phyloP scores from a whole-genome alignment of 140 eudicot genomes.

The Ambrosia hybrid region DNA sequence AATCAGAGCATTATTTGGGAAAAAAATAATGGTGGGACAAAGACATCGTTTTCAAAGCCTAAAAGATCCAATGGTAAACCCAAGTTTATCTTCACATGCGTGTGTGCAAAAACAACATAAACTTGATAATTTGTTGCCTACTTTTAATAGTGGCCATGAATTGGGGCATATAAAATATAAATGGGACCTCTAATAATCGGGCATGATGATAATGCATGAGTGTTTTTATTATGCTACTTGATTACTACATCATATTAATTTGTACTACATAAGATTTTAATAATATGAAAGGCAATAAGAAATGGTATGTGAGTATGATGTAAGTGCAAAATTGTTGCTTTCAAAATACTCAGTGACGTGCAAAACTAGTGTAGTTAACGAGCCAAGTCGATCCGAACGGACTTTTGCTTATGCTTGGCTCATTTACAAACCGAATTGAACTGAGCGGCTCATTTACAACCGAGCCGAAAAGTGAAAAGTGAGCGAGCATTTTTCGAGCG shows the following conservation, averaged over 20 bases:
- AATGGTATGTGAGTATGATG: too few species aligned
- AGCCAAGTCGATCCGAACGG: too few species aligned
- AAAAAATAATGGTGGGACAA: conserved; percentile 3
- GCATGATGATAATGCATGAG: neutral
- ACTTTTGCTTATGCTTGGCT: too few species aligned
- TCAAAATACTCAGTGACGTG: too few species aligned
- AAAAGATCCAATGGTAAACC: conserved; percentile 4
- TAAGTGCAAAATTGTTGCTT: too few species aligned
- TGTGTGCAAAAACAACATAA: conserved; percentile 2
- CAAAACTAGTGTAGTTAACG: too few species aligned
- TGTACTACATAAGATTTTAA: neutral
- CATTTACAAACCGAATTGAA: too few species aligned
- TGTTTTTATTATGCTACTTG: neutral
- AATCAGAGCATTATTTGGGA: conserved; percentile 10
- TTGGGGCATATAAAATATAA: neutral
- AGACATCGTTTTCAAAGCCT: conserved; percentile 8
- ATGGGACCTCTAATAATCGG: neutral
- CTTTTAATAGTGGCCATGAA: neutral
- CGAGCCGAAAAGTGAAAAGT: too few species aligned
- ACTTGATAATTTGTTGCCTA: conserved; percentile 17
- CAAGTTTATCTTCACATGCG: conserved; percentile 2
- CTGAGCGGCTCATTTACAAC: too few species aligned
- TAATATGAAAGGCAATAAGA: too few species aligned
- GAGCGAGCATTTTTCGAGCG: too few species aligned
- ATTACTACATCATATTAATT: neutral